Conservation (phyloP, 2,329 filamentous ascomycete species). For the Trichoderma atrobrunneum region DNA sequence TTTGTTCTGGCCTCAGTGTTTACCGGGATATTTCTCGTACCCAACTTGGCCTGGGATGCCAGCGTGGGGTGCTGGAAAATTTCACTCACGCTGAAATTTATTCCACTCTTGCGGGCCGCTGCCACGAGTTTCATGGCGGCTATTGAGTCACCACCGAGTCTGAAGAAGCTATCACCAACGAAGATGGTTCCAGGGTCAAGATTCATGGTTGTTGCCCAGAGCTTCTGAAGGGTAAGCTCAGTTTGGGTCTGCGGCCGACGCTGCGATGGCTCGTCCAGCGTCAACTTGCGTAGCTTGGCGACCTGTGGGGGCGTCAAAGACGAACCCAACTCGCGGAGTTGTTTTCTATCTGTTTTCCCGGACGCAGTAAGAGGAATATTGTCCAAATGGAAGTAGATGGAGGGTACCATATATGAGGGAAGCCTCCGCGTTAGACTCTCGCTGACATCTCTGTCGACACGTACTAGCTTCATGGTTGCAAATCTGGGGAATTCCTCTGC, state of each 20-base stretch:
- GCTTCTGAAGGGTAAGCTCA: neutral
- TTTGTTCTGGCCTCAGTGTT: too few species aligned
- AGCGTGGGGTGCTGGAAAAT: neutral
- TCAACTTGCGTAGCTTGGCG: too few species aligned
- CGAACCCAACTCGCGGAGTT: neutral
- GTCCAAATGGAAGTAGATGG: constrained; percentile 15
- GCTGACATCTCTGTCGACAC: too few species aligned
- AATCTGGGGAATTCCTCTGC: too few species aligned
- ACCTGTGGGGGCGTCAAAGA: too few species aligned
- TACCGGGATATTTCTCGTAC: neutral
- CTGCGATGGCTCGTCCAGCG: too few species aligned
- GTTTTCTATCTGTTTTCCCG: neutral
- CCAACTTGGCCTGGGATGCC: neutral
- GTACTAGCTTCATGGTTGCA: too few species aligned
- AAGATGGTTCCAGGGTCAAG: neutral
- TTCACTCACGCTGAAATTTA: neutral
- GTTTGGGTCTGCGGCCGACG: too few species aligned
- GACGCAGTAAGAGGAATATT: neutral
- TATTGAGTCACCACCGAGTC: neutral
- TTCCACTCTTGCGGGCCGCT: neutral
- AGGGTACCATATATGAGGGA: constrained; percentile 20
- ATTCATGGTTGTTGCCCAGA: neutral
- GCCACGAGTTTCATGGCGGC: neutral
- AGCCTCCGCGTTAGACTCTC: neutral
- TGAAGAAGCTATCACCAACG: neutral